Evolutionary conservation across 2,329 filamentous ascomycete species (phyloP), one percentile per base, ranked within the genome.

Genomic region (Claviceps capensis): DNA sequence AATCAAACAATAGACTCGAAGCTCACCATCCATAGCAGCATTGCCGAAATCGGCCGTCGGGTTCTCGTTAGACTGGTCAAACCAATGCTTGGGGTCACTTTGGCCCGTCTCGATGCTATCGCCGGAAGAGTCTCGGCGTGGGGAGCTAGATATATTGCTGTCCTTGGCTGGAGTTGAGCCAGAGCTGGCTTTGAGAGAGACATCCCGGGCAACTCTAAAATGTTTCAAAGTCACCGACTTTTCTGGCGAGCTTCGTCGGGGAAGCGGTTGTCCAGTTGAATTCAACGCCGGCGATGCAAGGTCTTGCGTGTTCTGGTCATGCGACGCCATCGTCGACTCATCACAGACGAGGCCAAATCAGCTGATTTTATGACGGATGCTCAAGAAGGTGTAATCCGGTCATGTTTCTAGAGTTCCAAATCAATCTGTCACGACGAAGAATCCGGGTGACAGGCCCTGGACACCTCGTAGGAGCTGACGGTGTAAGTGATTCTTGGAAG

Each of bases 71-170:
- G 73, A 76, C 11, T 64, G 66, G 38, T 79, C 71, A 52, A 79
- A 80, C 77, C 77, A 81, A 38, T 65, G 70, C 38, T 69, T 74
- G 0, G 75, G 69, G 49, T 79, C 76, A 56, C 73, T 78, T 4
- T 68, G 62, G 3, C 67, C 65, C 0, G 76, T 78, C 22, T 70
- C 66, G 46, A 74, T 67, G 38, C 74, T 79, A 13, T 75, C 73
- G 13, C 66, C 72, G 0, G 76, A 77, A 0, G 74, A 78, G 36
- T 74, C 66, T 22, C 65, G 62, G 4, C 62, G 58, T 11, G 65
- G 58, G 1, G 63, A 59, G 1, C 56, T 59, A 8, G 59, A 54
- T 3, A 48, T 44, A 1, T 55, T 58, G 30, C 50, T 56, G 8
- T 55, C 49, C 2, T 58, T 56, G 4, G 56, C 53, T 17, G 57